Percentiles rank a stretch among this genome's conserved stretches.
Conservation (phyloP, 345 rosid genomes). For the Luvunga scandens region DNA sequence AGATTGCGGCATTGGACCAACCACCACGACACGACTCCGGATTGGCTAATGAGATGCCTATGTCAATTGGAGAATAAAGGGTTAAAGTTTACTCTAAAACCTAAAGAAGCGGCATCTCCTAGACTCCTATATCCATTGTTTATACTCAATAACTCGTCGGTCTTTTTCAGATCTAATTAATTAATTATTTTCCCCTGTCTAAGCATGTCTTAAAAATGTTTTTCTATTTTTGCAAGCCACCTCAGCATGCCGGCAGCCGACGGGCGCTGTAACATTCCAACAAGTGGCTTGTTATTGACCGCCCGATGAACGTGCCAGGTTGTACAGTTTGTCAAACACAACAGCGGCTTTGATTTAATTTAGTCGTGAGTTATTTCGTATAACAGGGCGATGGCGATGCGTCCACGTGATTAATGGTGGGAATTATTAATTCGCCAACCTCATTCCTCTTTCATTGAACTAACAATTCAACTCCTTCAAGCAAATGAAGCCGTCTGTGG, state of each 20-base stretch:
- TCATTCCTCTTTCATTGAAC: neutral
- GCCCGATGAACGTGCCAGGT: neutral
- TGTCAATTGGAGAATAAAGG: conserved; percentile 7
- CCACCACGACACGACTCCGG: neutral
- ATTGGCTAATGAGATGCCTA: conserved; percentile 13
- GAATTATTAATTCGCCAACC: conserved; percentile 23
- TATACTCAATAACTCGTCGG: neutral
- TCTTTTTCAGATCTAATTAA: too few species aligned
- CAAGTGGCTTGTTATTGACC: conserved; percentile 3
- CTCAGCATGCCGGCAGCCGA: conserved; percentile 15
- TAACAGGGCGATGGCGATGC: conserved; percentile 26
- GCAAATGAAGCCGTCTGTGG: too few species aligned
- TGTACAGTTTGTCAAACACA: neutral
- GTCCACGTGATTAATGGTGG: conserved; percentile 35
- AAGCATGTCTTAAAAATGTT: neutral
- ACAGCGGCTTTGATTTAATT: neutral
- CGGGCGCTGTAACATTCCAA: neutral
- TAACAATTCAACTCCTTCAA: too few species aligned
- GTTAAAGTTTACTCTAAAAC: neutral
- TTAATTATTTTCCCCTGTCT: neutral
- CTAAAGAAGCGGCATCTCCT: neutral
- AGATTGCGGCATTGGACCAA: conserved; percentile 20
- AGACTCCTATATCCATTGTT: neutral
- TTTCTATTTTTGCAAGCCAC: neutral
- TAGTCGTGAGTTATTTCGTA: neutral